These are phyloP conservation scores for Laguncularia racemosa DNA, from an alignment of 345 rosid genomes.

Conservation along the genomic window DNA sequence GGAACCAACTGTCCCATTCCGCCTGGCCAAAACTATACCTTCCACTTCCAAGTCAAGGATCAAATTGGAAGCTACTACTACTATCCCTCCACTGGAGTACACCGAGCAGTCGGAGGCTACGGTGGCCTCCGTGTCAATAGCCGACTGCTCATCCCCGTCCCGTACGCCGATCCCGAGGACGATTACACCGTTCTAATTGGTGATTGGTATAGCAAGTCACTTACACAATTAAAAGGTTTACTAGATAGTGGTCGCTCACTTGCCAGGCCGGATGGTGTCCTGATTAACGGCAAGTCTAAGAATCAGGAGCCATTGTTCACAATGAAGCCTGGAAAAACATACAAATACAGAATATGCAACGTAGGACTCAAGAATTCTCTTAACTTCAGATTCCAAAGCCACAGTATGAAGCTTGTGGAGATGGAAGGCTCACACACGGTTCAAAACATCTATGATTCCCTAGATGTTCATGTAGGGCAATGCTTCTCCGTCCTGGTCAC, in stretches of 20 bases:
- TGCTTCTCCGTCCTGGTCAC: slow-evolving; percentile 21
- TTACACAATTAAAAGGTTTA: slow-evolving; percentile 10
- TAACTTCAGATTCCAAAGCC: slow-evolving; percentile 27
- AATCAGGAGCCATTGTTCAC: slow-evolving; percentile 21
- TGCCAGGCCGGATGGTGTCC: slow-evolving; percentile 22
- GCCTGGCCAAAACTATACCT: slow-evolving; percentile 25
- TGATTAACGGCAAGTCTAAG: slow-evolving; percentile 19
- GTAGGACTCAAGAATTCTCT: slow-evolving; percentile 20
- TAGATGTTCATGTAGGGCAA: slow-evolving; percentile 26
- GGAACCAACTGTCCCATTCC: slow-evolving; percentile 28
- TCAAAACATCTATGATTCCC: slow-evolving; percentile 20
- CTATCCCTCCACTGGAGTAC: slow-evolving; percentile 17
- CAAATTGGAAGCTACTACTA: slow-evolving; percentile 28
- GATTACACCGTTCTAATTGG: slow-evolving; percentile 23
- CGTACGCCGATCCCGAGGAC: slow-evolving; percentile 24
- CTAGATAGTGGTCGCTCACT: slow-evolving; percentile 21
- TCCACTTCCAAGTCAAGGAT: slow-evolving; percentile 29
- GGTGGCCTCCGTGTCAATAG: slow-evolving; percentile 30
- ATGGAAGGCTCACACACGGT: slow-evolving; percentile 27
- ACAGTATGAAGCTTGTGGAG: slow-evolving; percentile 23
- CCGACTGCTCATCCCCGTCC: slow-evolving; percentile 24
- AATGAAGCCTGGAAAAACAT: slow-evolving; percentile 26
- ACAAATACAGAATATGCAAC: slow-evolving; percentile 27
- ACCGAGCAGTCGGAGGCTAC: slow-evolving; percentile 20
- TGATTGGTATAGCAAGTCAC: slow-evolving; percentile 23